Evolutionary conservation across 306 rosid genomes (phyloP).

Genomic region (Mimosa pudica): DNA sequence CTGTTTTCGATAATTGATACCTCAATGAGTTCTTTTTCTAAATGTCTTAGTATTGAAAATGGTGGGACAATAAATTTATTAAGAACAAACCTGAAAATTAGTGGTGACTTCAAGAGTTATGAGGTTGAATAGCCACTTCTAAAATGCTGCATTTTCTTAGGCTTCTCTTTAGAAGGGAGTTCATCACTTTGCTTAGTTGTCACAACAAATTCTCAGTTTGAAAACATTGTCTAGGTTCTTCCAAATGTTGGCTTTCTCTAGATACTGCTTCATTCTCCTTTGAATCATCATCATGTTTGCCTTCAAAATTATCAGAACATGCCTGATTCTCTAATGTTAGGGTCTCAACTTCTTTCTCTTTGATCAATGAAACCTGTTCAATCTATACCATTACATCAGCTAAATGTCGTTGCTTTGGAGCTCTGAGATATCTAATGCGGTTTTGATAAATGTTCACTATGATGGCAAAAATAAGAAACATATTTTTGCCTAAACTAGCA

Average conservation of each 20-base stretch:
- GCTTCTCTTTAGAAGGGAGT: conserved; percentile 10
- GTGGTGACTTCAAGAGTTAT: conserved; percentile 28
- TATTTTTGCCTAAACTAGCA: background rate
- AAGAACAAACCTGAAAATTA: conserved; percentile 44
- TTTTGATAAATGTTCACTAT: background rate
- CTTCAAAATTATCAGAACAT: background rate
- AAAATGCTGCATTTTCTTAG: conserved; percentile 17
- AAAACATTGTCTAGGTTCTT: background rate
- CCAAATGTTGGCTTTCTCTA: background rate
- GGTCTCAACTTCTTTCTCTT: background rate
- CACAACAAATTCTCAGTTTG: background rate
- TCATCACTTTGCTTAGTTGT: conserved; percentile 23
- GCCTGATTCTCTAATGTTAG: background rate
- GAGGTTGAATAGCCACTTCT: conserved; percentile 23
- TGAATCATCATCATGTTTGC: background rate
- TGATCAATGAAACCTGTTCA: background rate
- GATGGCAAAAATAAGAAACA: background rate
- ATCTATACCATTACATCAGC: background rate
- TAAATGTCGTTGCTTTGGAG: background rate
- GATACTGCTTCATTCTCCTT: background rate
- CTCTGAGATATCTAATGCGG: background rate
- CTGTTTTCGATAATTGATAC: background rate
- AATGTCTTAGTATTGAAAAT: background rate
- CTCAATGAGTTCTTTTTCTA: background rate
- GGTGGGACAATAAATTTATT: background rate